Evolutionary conservation across 2,329 filamentous ascomycete species (phyloP).

Genomic region (Hypoxylon sp.): DNA sequence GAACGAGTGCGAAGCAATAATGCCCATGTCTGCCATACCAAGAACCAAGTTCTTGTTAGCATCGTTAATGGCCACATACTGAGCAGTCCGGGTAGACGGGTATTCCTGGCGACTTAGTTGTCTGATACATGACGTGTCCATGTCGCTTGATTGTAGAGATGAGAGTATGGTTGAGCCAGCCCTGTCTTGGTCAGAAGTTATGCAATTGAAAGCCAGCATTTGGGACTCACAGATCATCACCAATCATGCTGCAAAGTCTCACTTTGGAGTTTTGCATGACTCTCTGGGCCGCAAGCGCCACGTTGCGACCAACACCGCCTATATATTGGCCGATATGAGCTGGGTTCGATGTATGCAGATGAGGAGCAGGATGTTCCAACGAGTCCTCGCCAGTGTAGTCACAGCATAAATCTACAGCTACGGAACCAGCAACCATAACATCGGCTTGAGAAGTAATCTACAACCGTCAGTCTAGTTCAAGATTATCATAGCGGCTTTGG

Average conservation of each 20-base stretch:
- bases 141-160: conserved; percentile 73
- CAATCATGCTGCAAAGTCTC: conserved; percentile 84
- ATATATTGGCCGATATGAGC: conserved; percentile 84
- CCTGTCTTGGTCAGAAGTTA: conserved; percentile 56
- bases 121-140: conserved; percentile 76
- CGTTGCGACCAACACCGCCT: conserved; percentile 93
- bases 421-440: conserved; percentile 90
- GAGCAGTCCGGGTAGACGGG: conserved; percentile 79
- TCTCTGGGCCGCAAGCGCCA: conserved; percentile 85
- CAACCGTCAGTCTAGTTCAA: conserved; percentile 37
- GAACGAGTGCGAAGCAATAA: conserved; percentile 74
- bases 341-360: conserved; percentile 87
- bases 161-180: conserved; percentile 81
- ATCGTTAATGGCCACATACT: conserved; percentile 94
- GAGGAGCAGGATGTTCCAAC: conserved; percentile 58
- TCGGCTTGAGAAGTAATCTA: conserved; percentile 62
- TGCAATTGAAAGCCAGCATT: background rate
- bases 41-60: conserved; percentile 85
- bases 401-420: conserved; percentile 90
- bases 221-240: conserved; percentile 76
- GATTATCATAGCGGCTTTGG: background rate
- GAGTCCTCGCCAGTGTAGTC: conserved; percentile 69
- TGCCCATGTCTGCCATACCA: conserved; percentile 96
- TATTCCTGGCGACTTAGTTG: conserved; percentile 64
- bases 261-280: conserved; percentile 73